Evolutionary conservation across 106 monocot genomes (phyloP).

Genomic region (Apostasia ramifera): DNA sequence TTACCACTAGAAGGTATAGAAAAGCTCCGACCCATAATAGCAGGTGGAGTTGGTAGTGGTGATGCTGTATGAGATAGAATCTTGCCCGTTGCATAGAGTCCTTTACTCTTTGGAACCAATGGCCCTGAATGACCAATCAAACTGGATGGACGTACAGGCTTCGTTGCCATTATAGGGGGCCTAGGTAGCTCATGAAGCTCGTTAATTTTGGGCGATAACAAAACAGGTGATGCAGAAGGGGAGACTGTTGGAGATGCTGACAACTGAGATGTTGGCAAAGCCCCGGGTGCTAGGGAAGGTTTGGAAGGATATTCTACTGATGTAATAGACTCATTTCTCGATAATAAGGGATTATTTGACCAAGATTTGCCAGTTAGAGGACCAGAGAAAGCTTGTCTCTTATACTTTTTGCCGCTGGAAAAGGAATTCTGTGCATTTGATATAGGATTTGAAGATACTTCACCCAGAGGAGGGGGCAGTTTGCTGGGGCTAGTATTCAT

Average conservation of each 20-base stretch:
- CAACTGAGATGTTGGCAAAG: slow-evolving; percentile 7
- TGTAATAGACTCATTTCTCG: slow-evolving; percentile 8
- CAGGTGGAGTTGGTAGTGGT: slow-evolving; percentile 44
- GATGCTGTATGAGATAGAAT: slow-evolving; percentile 19
- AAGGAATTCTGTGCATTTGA: slow-evolving; percentile 8
- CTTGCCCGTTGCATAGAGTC: slow-evolving; percentile 7
- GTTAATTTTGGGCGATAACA: slow-evolving; percentile 38
- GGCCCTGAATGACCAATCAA: slow-evolving; percentile 53
- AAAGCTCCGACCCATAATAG: slow-evolving; percentile 35
- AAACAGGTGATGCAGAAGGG: slow-evolving; percentile 26
- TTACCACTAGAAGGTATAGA: slow-evolving; percentile 56
- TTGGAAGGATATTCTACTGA: slow-evolving; percentile 11
- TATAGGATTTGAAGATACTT: slow-evolving; percentile 14
- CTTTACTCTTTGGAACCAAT: slow-evolving; percentile 27
- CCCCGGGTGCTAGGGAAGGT: neutral
- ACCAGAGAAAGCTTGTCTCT: slow-evolving; percentile 56
- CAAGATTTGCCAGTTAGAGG: slow-evolving; percentile 36
- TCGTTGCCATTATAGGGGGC: slow-evolving; percentile 26
- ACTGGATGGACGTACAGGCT: slow-evolving; percentile 14
- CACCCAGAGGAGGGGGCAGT: slow-evolving; percentile 27
- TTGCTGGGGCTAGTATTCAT: slow-evolving; percentile 27
- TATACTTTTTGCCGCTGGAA: slow-evolving; percentile 43
- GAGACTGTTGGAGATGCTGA: slow-evolving; percentile 22
- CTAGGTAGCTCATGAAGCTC: slow-evolving; percentile 72
- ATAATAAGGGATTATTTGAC: slow-evolving; percentile 20